Evolutionary conservation across 2,329 filamentous ascomycete genomes (phyloP).

Genomic region (Aspergillus viridinutans): DNA sequence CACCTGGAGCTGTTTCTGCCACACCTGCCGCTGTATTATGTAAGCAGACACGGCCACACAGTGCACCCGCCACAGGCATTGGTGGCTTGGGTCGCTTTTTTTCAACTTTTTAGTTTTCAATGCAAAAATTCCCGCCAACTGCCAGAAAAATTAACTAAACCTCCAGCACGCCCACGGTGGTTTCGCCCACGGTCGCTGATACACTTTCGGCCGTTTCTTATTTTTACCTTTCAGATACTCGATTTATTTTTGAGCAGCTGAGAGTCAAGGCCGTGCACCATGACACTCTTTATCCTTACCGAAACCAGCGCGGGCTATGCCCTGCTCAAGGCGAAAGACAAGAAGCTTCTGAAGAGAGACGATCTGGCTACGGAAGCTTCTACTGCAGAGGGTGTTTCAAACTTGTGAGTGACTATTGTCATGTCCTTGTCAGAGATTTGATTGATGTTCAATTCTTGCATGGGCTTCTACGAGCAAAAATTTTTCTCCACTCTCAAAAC

Average conservation of each 20-base stretch:
- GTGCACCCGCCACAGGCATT: conserved; percentile 26
- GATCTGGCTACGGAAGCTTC: conserved; percentile 70
- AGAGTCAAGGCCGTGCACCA: conserved; percentile 45
- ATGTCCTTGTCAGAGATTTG: neutral
- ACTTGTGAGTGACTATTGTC: conserved; percentile 60
- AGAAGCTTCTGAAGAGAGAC: conserved; percentile 91
- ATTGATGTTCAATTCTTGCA: neutral
- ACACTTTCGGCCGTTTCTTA: conserved; percentile 20
- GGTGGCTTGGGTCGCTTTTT: conserved; percentile 26
- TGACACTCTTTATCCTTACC: conserved; percentile 88
- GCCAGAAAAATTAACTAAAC: conserved; percentile 16
- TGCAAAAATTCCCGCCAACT: conserved; percentile 34
- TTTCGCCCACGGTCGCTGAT: conserved; percentile 28
- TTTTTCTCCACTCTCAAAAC: conserved; percentile 15
- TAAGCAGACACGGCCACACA: conserved; percentile 23
- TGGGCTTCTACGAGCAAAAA: conserved; percentile 18
- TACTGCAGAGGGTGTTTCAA: conserved; percentile 78
- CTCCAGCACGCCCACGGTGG: conserved; percentile 30
- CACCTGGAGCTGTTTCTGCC: neutral
- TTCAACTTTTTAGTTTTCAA: conserved; percentile 31
- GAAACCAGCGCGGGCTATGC: conserved; percentile 97
- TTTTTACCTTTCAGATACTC: conserved; percentile 18
- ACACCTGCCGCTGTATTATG: conserved; percentile 20
- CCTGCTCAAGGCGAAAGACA: conserved; percentile 97
- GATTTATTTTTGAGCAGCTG: conserved; percentile 19